Base-by-base conservation (phyloP, 495 filamentous ascomycete species). In the Neurospora cerealis region DNA sequence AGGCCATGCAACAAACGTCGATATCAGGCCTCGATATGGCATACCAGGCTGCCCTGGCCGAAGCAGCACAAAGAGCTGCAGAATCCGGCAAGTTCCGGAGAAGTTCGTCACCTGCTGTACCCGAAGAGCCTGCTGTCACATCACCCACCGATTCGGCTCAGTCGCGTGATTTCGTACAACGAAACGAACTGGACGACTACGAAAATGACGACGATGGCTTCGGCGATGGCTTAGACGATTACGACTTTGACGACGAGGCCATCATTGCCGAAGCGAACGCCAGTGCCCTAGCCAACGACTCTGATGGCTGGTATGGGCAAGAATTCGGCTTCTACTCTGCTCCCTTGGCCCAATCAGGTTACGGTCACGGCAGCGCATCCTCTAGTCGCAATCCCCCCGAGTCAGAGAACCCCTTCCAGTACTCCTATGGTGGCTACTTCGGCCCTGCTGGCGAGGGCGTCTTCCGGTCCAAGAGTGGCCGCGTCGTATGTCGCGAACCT, bases 251-350 rank as follows among this genome's bases (percentile, higher is more conserved):
- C 72, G 93, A 98, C 77, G 94, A 97, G 75, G 87, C 89, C 54
- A 96, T 99, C 79, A 93, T 98, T 74, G 96, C 95, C 0, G 96
- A 92, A 36, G 96, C 96, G 24, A 99, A 99, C 76, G 95, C 95
- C 7, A 93, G 95, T 77, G 96, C 92, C 28, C 86, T 99, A 5
- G 96, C 96, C 21, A 93, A 92, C 75, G 96, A 99, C 76, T 90
- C 90, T 19, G 95, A 97, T 69, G 95, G 93, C 8, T 95, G 94
- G 83, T 99, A 99, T 79, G 96, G 96, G 4, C 91, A 94, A 75
- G 96, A 99, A 80, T 99, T 99, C 76, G 95, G 94, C n/a, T 99
- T 99, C 82, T 98, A 96, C 79, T 93, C 95, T 13, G 88, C 89
- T n/a, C 86, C 89, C 5, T 77, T 86, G 15, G 80, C 80, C 21